Base-by-base conservation (phyloP, 176 grass and related monocot species). In the Phyllostachys edulis region DNA sequence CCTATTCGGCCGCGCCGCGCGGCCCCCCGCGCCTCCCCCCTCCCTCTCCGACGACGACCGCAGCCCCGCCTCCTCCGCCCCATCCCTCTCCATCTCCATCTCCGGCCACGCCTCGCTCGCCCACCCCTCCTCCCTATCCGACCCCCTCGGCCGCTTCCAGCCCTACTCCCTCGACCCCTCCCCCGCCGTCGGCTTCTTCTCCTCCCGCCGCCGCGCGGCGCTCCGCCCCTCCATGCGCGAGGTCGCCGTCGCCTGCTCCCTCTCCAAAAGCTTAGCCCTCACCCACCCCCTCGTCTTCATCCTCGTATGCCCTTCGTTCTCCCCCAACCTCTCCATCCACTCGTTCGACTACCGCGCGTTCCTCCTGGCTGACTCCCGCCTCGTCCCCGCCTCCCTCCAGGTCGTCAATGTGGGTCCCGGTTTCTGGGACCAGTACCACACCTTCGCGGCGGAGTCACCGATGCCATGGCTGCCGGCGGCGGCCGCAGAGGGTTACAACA, bases 221-320 rank as follows among this genome's bases (percentile, higher is more conserved):
- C 70, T 84, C 55, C 89, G 81, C 63, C 85, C 85, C 63, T 91
- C 89, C 64, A 91, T 91, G 81, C 80, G 89, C 69, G 85, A 91
- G 89, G 80, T 69, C 54, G 76, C 85, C 56, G 63, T 85, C 39
- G 79, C 85, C 27, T 32, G 62, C 44, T 91, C 89, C 55, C 76
- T 91, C 26, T 76, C 71, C 16, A 65, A 62, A 74, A 24, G 69
- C 7, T 64, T 67, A 8, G 39, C 42, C 56, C 56, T 71, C 78
- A 24, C 67, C 61, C 79, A 62, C 34, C 63, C 70, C 45, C n/a
- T 66, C 45, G 71, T 64, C 1, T 46, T 83, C 69, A 11, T 80
- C 50, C 69, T 69, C 32, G 45, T 69, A 15, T 24, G 41, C 9
- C 78, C 62, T 13, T 83, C 73, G 27, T 62, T 41, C 41, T 68